phyloP scores from a whole-genome alignment of 1,284 basidiomycete species.

The Irpex sp. region DNA sequence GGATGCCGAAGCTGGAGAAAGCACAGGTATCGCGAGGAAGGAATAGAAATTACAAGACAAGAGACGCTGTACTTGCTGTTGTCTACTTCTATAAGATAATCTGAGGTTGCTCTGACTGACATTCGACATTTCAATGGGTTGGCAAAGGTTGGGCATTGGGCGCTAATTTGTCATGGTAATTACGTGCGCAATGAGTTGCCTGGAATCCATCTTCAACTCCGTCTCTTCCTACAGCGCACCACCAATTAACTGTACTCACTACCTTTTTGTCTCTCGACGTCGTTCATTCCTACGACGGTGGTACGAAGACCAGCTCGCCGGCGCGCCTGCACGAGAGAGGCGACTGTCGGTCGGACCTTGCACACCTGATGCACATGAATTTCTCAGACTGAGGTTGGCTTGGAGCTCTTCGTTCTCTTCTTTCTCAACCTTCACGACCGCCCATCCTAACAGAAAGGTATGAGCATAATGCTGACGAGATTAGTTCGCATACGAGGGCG shows the following conservation, averaged over 20 bases:
- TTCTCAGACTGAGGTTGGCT: neutral
- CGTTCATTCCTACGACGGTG: neutral
- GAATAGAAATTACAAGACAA: too few species aligned
- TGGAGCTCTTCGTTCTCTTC: neutral
- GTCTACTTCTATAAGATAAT: too few species aligned
- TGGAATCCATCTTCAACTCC: neutral
- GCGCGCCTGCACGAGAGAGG: neutral
- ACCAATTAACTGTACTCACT: neutral
- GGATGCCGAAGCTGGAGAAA: conserved; percentile 14
- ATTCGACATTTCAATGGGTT: too few species aligned
- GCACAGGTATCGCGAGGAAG: neutral
- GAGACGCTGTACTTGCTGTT: too few species aligned
- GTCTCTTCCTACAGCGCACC: neutral
- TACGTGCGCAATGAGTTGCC: too few species aligned
- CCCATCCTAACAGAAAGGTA: neutral
- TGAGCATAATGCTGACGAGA: conserved; percentile 10
- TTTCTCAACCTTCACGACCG: neutral
- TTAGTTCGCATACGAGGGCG: conserved; percentile 9
- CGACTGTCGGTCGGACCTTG: conserved; percentile 4
- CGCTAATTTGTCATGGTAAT: neutral
- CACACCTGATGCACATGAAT: neutral
- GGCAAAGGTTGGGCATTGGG: neutral
- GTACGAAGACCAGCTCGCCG: neutral
- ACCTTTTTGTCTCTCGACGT: neutral
- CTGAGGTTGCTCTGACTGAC: too few species aligned